A percentile compares a stretch with the other conserved stretches of the same genome.
Conservation (phyloP, 1,284 basidiomycete genomes). For the Pyrrhoderma noxium region DNA sequence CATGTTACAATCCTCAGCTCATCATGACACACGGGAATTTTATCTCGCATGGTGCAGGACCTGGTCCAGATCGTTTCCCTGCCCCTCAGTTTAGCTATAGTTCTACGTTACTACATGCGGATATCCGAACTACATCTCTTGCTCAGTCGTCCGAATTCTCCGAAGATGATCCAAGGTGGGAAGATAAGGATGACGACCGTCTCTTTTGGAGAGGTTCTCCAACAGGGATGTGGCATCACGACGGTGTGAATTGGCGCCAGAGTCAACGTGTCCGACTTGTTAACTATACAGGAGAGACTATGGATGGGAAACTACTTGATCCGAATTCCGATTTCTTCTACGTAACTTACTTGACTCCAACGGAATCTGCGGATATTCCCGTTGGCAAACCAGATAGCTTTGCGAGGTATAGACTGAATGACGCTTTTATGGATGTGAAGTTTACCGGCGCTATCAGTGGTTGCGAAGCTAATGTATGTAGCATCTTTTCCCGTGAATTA, state of each 20-base stretch:
- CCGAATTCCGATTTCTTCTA: constrained; percentile 13
- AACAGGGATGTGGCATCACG: constrained; percentile 49
- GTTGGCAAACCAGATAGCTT: constrained; percentile 38
- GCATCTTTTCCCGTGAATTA: constrained; percentile 36
- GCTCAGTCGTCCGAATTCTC: constrained; percentile 30
- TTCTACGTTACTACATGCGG: constrained; percentile 47
- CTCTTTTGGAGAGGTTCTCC: constrained; percentile 61
- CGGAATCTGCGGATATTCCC: constrained; percentile 20
- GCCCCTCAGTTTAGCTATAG: constrained; percentile 50
- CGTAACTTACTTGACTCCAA: constrained; percentile 24
- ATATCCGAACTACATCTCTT: constrained; percentile 48
- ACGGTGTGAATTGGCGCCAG: constrained; percentile 38
- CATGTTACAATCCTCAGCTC: constrained; percentile 46
- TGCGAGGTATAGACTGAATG: constrained; percentile 36
- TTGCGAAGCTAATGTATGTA: constrained; percentile 40
- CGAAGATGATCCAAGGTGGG: constrained; percentile 46
- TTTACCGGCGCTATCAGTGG: constrained; percentile 38
- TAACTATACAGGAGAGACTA: constrained; percentile 20
- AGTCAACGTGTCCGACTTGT: constrained; percentile 40
- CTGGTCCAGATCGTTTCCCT: constrained; percentile 35
- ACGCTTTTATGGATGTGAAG: constrained; percentile 48
- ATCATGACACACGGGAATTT: constrained; percentile 48
- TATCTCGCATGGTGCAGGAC: constrained; percentile 43
- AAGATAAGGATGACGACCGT: constrained; percentile 46
- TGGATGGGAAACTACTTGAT: too few species aligned